phyloP scores from a whole-genome alignment of 2,329 filamentous ascomycete species.

The Stagonosporopsis tanaceti region DNA sequence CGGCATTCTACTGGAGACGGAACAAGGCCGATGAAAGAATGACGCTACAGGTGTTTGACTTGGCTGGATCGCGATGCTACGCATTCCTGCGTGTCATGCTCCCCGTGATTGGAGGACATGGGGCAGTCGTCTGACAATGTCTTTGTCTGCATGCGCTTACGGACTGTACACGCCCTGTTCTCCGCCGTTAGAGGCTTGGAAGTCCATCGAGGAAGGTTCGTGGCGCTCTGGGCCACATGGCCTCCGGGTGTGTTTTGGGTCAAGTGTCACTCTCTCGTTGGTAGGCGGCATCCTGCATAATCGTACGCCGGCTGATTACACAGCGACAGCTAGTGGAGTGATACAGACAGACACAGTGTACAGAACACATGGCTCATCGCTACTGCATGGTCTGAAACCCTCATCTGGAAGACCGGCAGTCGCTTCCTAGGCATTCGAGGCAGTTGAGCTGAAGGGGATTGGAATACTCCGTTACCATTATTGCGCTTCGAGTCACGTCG shows the following conservation, averaged over 20 bases:
- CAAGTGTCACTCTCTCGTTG: conserved; percentile 3
- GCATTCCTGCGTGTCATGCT: conserved; percentile 18
- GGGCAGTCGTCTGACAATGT: conserved; percentile 19
- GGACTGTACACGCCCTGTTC: conserved; percentile 6
- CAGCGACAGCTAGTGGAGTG: not conserved
- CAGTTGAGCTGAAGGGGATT: not conserved
- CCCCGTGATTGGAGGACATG: conserved; percentile 17
- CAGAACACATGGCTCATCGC: not conserved
- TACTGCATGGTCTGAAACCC: not conserved
- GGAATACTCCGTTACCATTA: not conserved
- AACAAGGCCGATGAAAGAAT: conserved; percentile 11
- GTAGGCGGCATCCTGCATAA: not conserved
- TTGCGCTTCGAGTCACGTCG: conserved; percentile 3
- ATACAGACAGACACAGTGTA: not conserved
- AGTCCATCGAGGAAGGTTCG: conserved; percentile 1
- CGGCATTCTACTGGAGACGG: conserved; percentile 3
- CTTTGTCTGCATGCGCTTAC: conserved; percentile 14
- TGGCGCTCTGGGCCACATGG: conserved; percentile 17
- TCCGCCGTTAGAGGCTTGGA: conserved; percentile 1
- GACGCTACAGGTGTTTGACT: conserved; percentile 1
- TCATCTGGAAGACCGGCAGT: not conserved
- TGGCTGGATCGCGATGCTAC: conserved; percentile 8
- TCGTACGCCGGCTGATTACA: not conserved
- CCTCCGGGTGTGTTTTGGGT: not conserved
- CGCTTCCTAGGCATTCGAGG: not conserved